These are phyloP conservation scores for Fusarium coffeatum DNA, from an alignment of 2,329 filamentous ascomycete genomes.

Conservation along the genomic window DNA sequence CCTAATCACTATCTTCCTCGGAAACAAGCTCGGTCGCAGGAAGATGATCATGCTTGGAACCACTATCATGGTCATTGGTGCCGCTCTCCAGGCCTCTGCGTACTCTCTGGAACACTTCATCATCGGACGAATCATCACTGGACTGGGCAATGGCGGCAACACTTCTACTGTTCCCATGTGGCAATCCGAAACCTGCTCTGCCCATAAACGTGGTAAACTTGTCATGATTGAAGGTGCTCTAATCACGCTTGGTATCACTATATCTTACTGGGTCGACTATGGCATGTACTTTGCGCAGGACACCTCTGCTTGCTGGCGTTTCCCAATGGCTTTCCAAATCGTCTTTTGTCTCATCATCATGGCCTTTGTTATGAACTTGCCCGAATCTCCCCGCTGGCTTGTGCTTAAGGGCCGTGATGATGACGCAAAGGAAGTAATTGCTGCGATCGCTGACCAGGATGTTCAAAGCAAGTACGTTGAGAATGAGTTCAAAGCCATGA, in stretches of 20 bases:
- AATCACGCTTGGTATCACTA: conserved; percentile 67
- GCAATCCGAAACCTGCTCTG: conserved; percentile 69
- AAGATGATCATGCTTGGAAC: conserved; percentile 70
- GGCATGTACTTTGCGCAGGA: conserved; percentile 63
- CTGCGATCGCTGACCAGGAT: conserved; percentile 66
- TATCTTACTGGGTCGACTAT: conserved; percentile 71
- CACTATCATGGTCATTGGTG: conserved; percentile 67
- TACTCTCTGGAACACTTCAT: conserved; percentile 67
- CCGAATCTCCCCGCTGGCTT: conserved; percentile 65
- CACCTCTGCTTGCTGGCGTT: conserved; percentile 62
- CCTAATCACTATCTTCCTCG: conserved; percentile 73
- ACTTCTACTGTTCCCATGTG: conserved; percentile 69
- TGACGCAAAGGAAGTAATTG: conserved; percentile 61
- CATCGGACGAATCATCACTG: conserved; percentile 68
- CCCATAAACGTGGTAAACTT: conserved; percentile 68
- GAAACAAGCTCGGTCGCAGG: conserved; percentile 70
- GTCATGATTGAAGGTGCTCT: conserved; percentile 71
- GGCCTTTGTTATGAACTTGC: conserved; percentile 62
- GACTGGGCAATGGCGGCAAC: conserved; percentile 68
- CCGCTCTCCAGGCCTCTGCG: conserved; percentile 68
- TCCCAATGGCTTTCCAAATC: conserved; percentile 67
- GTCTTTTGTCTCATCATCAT: conserved; percentile 70
- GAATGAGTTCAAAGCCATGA: conserved; percentile 69
- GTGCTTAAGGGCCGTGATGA: conserved; percentile 59
- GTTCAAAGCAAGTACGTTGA: conserved; percentile 68